Conservation (phyloP, 805 yeast species). For the Ogataea neopini region DNA sequence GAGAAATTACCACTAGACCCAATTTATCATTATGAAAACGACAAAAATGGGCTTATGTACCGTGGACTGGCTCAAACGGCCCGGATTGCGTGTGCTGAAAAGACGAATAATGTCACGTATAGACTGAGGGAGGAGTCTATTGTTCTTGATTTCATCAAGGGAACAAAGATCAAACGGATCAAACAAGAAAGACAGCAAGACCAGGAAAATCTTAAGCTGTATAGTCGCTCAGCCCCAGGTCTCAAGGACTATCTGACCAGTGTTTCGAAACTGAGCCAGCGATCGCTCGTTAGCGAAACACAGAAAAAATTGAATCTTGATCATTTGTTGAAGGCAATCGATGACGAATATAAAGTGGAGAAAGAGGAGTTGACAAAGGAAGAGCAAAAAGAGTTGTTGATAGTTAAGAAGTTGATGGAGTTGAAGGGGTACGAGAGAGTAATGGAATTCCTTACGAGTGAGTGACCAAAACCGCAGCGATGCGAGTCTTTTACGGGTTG, state of each 20-base stretch:
- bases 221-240: slow-evolving; percentile 27
- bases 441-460: slow-evolving; percentile 54
- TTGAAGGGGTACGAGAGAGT: slow-evolving; percentile 70
- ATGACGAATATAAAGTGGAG: slow-evolving; percentile 25
- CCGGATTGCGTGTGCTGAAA: slow-evolving; percentile 20
- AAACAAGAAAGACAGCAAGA: slow-evolving; percentile 37
- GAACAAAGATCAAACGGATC: slow-evolving; percentile 42
- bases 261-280: slow-evolving; percentile 35
- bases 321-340: slow-evolving; percentile 45
- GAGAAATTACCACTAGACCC: slow-evolving; percentile 38
- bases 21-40: slow-evolving; percentile 36
- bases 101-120: slow-evolving; percentile 45
- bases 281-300: slow-evolving; percentile 29
- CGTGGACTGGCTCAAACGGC: slow-evolving; percentile 23
- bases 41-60: slow-evolving; percentile 36
- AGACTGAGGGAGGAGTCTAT: slow-evolving; percentile 69
- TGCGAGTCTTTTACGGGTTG: too few species aligned
- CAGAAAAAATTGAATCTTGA: slow-evolving; percentile 45
- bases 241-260: slow-evolving; percentile 35
- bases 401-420: slow-evolving; percentile 61
- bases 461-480: too few species aligned
- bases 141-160: slow-evolving; percentile 65
- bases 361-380: slow-evolving; percentile 25
- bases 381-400: slow-evolving; percentile 53
- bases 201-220: slow-evolving; percentile 34